Percentiles rank a stretch among this genome's conserved stretches.
These are phyloP conservation scores for Cyberlindnera subsufficiens DNA, from an alignment of 805 yeast species.

Conservation along the genomic window DNA sequence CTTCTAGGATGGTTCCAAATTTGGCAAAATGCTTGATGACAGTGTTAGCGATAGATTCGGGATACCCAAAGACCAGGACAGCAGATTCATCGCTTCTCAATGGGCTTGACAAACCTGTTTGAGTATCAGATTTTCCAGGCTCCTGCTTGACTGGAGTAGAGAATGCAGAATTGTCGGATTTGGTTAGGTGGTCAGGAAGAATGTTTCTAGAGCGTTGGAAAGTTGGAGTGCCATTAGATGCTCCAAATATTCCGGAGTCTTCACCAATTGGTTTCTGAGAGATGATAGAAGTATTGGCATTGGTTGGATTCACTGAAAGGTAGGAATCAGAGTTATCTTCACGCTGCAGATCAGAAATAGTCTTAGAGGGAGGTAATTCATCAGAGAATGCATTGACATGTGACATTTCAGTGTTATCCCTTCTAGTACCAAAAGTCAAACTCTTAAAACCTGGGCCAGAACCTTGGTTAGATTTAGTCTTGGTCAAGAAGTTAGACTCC, in stretches of 20 bases:
- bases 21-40: constrained; percentile 70
- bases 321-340: constrained; percentile 27
- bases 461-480: constrained; percentile 9
- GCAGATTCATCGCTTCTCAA: constrained; percentile 42
- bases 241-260: constrained; percentile 1
- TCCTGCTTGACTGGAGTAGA: too few relatives aligned
- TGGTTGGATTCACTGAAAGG: constrained; percentile 14
- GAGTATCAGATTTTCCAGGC: too few relatives aligned
- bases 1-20: constrained; percentile 76
- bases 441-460: constrained; percentile 30
- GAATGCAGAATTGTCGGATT: neutral
- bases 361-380: constrained; percentile 36
- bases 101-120: too few relatives aligned
- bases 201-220: neutral
- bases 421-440: constrained; percentile 33
- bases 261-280: constrained; percentile 2
- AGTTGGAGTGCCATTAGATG: constrained; percentile 1
- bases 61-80: constrained; percentile 83
- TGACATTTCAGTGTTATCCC: constrained; percentile 15
- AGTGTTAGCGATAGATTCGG: constrained; percentile 62
- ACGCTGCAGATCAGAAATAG: constrained; percentile 34
- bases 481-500: constrained; percentile 21
- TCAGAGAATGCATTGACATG: constrained; percentile 29
- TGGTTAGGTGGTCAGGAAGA: neutral
- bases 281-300: constrained; percentile 4